phyloP scores from a whole-genome alignment of 768 basidiomycete genomes.

The Ramaria rubella region DNA sequence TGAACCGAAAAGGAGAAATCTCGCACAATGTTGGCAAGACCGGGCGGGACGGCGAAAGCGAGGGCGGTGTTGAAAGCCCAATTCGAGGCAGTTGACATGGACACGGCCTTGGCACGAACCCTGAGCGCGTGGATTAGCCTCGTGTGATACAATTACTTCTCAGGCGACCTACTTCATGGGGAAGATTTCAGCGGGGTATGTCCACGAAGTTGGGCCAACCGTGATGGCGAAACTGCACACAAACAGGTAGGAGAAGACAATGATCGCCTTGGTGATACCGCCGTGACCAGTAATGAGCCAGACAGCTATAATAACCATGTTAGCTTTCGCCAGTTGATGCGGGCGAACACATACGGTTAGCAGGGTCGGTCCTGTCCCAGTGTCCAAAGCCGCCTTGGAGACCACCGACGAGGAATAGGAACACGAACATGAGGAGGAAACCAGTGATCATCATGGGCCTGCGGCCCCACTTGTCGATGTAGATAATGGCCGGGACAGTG shows the following conservation, averaged over 20 bases:
- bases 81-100: slow-evolving; percentile 33
- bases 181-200: slow-evolving; percentile 66
- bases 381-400: slow-evolving; percentile 61
- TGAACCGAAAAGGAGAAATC: slow-evolving; percentile 23
- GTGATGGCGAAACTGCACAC: slow-evolving; percentile 69
- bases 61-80: slow-evolving; percentile 71
- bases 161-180: slow-evolving; percentile 36
- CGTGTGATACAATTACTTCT: background rate
- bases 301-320: slow-evolving; percentile 22
- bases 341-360: slow-evolving; percentile 28
- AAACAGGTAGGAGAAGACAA: slow-evolving; percentile 71
- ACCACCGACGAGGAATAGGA: slow-evolving; percentile 70
- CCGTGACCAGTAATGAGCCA: slow-evolving; percentile 57
- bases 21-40: slow-evolving; percentile 59
- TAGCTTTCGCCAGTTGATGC: slow-evolving; percentile 7
- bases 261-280: slow-evolving; percentile 58
- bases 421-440: slow-evolving; percentile 65
- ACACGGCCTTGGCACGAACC: slow-evolving; percentile 56
- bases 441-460: slow-evolving; percentile 67
- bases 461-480: slow-evolving; percentile 76
- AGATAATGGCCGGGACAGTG: slow-evolving; percentile 46
- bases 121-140: slow-evolving; percentile 18
- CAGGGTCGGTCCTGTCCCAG: slow-evolving; percentile 45
- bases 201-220: slow-evolving; percentile 63
- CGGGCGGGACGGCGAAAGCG: slow-evolving; percentile 70